Evolutionary conservation across 306 rosid genomes (phyloP).

Genomic region (Cicer arietinum): DNA sequence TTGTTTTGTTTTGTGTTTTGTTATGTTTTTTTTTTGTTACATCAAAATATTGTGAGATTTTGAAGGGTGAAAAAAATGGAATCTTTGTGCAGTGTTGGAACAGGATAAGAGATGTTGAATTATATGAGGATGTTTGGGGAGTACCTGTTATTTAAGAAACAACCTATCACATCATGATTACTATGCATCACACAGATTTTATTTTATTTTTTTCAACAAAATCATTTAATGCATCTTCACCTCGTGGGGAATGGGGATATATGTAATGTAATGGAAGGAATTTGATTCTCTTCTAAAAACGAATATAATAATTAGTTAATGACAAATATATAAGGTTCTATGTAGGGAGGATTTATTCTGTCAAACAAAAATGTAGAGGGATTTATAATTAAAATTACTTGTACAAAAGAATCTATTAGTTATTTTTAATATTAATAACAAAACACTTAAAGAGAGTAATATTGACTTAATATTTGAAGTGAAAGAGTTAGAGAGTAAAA

Average conservation of each 20-base stretch:
- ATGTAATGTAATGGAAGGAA: conserved; percentile 7
- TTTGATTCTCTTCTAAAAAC: neutral
- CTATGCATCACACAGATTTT: conserved; percentile 31
- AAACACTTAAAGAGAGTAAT: too few relatives aligned
- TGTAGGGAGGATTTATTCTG: neutral
- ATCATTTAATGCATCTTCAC: conserved; percentile 45
- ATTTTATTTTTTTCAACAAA: conserved; percentile 42
- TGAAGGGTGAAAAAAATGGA: conserved; percentile 33
- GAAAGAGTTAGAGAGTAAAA: too few relatives aligned
- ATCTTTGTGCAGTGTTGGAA: conserved; percentile 45
- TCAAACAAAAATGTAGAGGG: too few relatives aligned
- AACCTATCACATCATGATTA: conserved; percentile 48
- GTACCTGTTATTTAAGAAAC: conserved; percentile 45
- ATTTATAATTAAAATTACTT: too few relatives aligned
- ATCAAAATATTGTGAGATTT: conserved; percentile 21
- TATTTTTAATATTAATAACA: too few relatives aligned
- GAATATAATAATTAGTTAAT: neutral
- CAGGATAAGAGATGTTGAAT: conserved; percentile 38
- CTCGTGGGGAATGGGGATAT: conserved; percentile 34
- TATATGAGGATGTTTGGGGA: conserved; percentile 23
- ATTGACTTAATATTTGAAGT: too few relatives aligned
- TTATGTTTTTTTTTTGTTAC: conserved; percentile 15
- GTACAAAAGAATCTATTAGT: too few relatives aligned
- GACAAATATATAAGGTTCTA: neutral
- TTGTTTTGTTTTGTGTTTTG: neutral